phyloP scores from a whole-genome alignment of 768 basidiomycete genomes.

The Lactarius vividus region DNA sequence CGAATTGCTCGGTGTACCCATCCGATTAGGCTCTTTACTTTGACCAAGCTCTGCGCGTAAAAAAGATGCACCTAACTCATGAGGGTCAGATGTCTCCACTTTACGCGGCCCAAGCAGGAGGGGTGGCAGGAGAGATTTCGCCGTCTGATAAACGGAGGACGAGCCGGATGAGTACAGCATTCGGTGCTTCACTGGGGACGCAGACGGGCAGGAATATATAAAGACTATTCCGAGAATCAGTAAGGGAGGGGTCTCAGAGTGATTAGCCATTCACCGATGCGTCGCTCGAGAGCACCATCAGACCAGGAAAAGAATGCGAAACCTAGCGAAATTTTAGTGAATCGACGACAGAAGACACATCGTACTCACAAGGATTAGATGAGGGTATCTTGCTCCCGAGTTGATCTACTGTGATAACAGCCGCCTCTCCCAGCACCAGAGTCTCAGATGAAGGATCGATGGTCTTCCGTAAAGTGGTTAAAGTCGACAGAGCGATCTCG shows the following conservation, averaged over 20 bases:
- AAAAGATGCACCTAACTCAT: conserved; percentile 63
- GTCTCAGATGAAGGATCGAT: conserved; percentile 67
- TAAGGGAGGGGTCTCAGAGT: conserved; percentile 4
- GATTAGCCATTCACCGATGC: conserved; percentile 51
- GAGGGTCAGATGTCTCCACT: conserved; percentile 80
- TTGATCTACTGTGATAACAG: conserved; percentile 41
- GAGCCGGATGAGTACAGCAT: conserved; percentile 87
- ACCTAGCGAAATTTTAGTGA: conserved; percentile 31
- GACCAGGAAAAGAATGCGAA: conserved; percentile 72
- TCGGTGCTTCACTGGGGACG: conserved; percentile 76
- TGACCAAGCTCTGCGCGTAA: conserved; percentile 58
- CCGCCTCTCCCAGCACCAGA: conserved; percentile 44
- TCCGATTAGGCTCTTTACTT: conserved; percentile 22
- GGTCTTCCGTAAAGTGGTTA: conserved; percentile 41
- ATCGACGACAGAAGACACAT: conserved; percentile 17
- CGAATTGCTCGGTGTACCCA: conserved; percentile 27
- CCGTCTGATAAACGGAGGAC: conserved; percentile 51
- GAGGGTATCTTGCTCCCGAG: conserved; percentile 51
- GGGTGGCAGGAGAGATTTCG: conserved; percentile 49
- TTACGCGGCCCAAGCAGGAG: conserved; percentile 51
- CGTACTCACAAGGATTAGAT: conserved; percentile 53
- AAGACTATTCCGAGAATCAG: conserved; percentile 52
- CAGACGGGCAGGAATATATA: conserved; percentile 87
- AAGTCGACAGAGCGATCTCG: neutral
- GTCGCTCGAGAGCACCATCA: conserved; percentile 47